Conservation (phyloP, 2,329 filamentous ascomycete species). For the Madurella mycetomatis region DNA sequence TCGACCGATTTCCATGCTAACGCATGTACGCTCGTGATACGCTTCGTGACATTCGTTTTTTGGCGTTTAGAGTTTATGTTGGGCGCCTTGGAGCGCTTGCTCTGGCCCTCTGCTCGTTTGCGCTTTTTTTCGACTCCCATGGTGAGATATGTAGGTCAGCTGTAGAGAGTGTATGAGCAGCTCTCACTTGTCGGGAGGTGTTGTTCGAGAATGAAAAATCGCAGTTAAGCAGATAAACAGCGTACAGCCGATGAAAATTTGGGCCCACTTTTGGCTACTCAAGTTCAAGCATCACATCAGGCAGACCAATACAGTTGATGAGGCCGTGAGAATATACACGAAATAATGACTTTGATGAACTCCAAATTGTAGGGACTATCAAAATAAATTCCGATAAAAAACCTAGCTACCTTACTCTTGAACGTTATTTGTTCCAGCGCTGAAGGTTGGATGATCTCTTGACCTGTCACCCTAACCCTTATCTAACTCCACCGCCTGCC, state of each 20-base stretch:
- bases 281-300: too few species aligned
- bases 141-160: background rate
- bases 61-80: slow-evolving; percentile 25
- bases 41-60: slow-evolving; percentile 26
- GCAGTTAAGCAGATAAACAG: slow-evolving; percentile 2
- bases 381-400: too few species aligned
- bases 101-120: slow-evolving; percentile 21
- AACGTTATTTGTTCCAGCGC: too few species aligned
- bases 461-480: slow-evolving; percentile 2
- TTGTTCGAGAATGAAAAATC: slow-evolving; percentile 15
- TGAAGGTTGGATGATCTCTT: background rate
- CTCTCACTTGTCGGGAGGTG: background rate
- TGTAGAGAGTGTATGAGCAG: background rate
- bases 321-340: too few species aligned
- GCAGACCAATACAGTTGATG: too few species aligned
- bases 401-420: too few species aligned
- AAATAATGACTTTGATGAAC: too few species aligned
- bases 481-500: background rate
- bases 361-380: too few species aligned
- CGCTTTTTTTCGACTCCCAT: slow-evolving; percentile 27
- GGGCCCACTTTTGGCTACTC: slow-evolving; percentile 11
- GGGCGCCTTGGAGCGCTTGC: slow-evolving; percentile 20
- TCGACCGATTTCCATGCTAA: slow-evolving; percentile 55
- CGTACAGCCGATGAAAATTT: slow-evolving; percentile 7
- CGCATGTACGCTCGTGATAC: slow-evolving; percentile 42